phyloP scores from a whole-genome alignment of 176 grass and related monocot genomes.

The Miscanthus lutarioriparius region DNA sequence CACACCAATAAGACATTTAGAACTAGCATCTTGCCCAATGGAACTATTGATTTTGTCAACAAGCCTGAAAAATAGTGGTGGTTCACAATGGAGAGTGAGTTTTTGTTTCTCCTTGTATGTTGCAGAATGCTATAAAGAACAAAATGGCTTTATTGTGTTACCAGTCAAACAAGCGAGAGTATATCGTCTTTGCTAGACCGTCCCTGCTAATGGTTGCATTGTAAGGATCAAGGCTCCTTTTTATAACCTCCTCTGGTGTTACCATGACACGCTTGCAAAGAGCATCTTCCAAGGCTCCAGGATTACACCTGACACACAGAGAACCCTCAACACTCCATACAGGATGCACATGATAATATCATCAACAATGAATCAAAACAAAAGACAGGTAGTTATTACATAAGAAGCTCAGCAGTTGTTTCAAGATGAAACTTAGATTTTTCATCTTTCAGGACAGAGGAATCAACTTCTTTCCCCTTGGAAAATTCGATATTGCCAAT shows the following conservation, averaged over 20 bases:
- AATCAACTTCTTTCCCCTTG: slow-evolving; percentile 94
- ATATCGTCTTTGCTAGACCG: slow-evolving; percentile 96
- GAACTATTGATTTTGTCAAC: slow-evolving; percentile 98
- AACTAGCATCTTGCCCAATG: slow-evolving; percentile 90
- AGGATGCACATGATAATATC: slow-evolving; percentile 16
- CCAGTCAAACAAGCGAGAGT: slow-evolving; percentile 99
- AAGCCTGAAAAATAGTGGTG: slow-evolving; percentile 59
- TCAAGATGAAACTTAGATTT: slow-evolving; percentile 98
- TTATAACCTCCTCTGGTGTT: slow-evolving; percentile 98
- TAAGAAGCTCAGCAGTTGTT: slow-evolving; percentile 93
- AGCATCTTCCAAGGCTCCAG: slow-evolving; percentile 85
- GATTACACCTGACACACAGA: slow-evolving; percentile 76
- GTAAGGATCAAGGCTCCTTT: slow-evolving; percentile 92
- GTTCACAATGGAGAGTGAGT: background rate
- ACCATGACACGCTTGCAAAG: slow-evolving; percentile 98
- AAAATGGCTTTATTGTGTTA: slow-evolving; percentile 47
- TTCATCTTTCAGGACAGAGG: slow-evolving; percentile 94
- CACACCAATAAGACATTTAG: slow-evolving; percentile 94
- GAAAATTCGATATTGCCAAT: slow-evolving; percentile 95
- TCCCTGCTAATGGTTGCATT: slow-evolving; percentile 92
- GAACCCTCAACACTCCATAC: slow-evolving; percentile 26
- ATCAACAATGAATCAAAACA: slow-evolving; percentile 29
- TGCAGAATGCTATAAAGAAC: slow-evolving; percentile 30
- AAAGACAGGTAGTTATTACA: slow-evolving; percentile 66
- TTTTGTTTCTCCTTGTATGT: background rate